Percentiles rank a stretch among this genome's conserved stretches.
Conservation (phyloP, 768 basidiomycete genomes). For the Podaxis sp. region DNA sequence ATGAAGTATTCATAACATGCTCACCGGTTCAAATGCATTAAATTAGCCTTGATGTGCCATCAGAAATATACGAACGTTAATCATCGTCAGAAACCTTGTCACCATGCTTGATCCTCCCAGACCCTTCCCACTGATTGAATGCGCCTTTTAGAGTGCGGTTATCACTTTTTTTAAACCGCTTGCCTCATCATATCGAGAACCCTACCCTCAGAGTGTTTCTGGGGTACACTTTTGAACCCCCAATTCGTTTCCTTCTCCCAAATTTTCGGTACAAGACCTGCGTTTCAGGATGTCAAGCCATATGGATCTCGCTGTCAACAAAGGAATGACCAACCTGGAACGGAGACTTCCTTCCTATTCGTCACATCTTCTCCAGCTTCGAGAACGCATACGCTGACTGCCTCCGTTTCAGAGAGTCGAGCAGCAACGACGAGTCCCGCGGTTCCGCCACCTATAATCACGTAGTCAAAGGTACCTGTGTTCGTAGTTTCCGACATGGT, state of each 20-base stretch:
- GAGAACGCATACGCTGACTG: conserved; percentile 44
- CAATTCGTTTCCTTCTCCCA: conserved; percentile 21
- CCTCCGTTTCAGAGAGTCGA: conserved; percentile 44
- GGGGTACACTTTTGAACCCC: conserved; percentile 17
- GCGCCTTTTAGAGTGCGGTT: not conserved
- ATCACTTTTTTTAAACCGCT: not conserved
- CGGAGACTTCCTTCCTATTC: conserved; percentile 43
- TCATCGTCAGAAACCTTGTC: not conserved
- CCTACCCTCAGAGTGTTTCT: conserved; percentile 13
- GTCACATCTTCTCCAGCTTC: conserved; percentile 53
- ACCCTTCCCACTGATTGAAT: conserved; percentile 17
- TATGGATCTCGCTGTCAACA: conserved; percentile 31
- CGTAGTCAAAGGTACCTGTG: conserved; percentile 18
- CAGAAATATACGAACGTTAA: not conserved
- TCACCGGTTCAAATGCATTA: conserved; percentile 21
- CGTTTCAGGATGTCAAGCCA: conserved; percentile 22
- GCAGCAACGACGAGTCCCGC: conserved; percentile 50
- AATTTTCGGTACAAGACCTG: conserved; percentile 23
- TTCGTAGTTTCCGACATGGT: not conserved
- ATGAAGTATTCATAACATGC: not conserved
- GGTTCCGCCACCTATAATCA: conserved; percentile 46
- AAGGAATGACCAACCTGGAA: conserved; percentile 3
- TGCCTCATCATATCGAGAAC: conserved; percentile 12
- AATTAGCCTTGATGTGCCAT: conserved; percentile 3
- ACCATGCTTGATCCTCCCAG: conserved; percentile 22